These are phyloP conservation scores for Colletotrichum simmondsii DNA, from an alignment of 2,329 filamentous ascomycete genomes.

Conservation along the genomic window DNA sequence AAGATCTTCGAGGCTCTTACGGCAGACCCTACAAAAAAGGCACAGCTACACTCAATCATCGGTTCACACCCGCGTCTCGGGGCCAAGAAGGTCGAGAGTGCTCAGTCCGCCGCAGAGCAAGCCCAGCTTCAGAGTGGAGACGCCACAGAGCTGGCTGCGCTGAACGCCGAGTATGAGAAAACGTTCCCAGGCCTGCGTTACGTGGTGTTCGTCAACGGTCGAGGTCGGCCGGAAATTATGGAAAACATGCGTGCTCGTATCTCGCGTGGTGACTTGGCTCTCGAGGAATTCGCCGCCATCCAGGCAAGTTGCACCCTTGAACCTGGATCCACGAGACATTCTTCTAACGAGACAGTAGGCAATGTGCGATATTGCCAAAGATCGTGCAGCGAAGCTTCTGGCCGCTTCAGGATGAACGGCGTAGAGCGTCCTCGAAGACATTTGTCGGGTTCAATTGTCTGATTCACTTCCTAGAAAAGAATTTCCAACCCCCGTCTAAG, in stretches of 20 bases:
- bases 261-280: constrained; percentile 69
- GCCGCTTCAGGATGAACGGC: not conserved
- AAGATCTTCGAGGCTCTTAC: constrained; percentile 70
- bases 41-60: constrained; percentile 77
- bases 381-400: constrained; percentile 76
- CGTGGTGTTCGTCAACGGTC: constrained; percentile 91
- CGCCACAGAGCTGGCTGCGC: constrained; percentile 67
- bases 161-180: constrained; percentile 86
- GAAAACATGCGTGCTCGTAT: constrained; percentile 83
- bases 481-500: not conserved
- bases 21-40: constrained; percentile 56
- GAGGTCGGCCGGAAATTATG: constrained; percentile 80
- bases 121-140: constrained; percentile 71
- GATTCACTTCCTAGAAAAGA: not conserved
- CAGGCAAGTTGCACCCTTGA: constrained; percentile 62
- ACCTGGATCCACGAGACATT: not conserved
- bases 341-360: constrained; percentile 61
- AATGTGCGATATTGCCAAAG: constrained; percentile 91
- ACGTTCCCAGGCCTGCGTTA: constrained; percentile 85
- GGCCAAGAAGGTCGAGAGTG: constrained; percentile 83
- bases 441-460: not conserved
- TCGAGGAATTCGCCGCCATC: constrained; percentile 79
- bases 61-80: constrained; percentile 87
- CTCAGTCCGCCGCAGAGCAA: constrained; percentile 84
- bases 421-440: not conserved